Evolutionary conservation across 768 basidiomycete species (phyloP), one percentile per base, ranked within the genome.

Genomic region (Tricholoma saponaceum): DNA sequence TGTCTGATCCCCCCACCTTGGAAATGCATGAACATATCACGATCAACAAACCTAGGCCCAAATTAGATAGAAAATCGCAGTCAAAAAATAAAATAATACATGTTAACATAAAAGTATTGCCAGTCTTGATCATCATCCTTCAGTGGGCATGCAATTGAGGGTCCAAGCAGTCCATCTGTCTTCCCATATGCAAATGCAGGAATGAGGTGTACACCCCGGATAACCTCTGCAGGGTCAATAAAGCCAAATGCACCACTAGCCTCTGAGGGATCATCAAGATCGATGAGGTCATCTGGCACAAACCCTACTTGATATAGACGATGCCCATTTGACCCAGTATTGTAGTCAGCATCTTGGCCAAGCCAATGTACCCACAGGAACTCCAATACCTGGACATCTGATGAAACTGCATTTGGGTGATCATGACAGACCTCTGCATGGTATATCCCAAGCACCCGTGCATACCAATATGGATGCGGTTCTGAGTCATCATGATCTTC

Each of bases 351-450:
- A 35, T 79, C 72, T 0, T 56, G 44, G 0, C 69, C 68, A 44
- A 76, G 67, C 74, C 77, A 77, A 0, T 66, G 63, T 0, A 82
- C 75, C 65, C 74, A 80, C 1, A 82, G 58, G 16, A 81, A 72
- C 1, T 77, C 68, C 63, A 81, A 72, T 0, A 56, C 55, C 6
- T 62, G 51, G 3, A 65, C 47, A 1, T 22, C 5, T 0, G 12
- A n/a, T 23, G 47, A 28, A 1, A 25, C 26, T 10, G 56, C 54
- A 13, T 56, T 51, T 3, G 60, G 28, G 4, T 60, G 62, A 37
- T 46, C 50, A 35, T 67, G 60, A 25, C 57, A 52, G 1, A 69
- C 63, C 26, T 53, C 37, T 6, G 44, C 55, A 20, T 70, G 67
- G 39, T 67, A 70, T 23, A 70, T 58, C 4, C 66, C 63, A 23